These are phyloP conservation scores for Bipolaris oryzae DNA, from an alignment of 2,329 filamentous ascomycete species.

Conservation along the genomic window DNA sequence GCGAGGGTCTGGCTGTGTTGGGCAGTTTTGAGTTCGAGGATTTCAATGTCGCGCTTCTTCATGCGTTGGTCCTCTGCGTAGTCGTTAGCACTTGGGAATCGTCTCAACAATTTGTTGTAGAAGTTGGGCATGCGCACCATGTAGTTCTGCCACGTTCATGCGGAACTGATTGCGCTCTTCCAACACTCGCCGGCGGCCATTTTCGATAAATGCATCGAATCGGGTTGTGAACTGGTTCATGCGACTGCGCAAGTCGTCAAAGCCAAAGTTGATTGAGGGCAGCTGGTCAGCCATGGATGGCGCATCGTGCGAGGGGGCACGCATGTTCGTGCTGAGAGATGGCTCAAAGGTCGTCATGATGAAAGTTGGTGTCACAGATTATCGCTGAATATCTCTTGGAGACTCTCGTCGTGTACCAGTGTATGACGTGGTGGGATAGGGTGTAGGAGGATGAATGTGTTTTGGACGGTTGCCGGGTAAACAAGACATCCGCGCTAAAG, in stretches of 20 bases:
- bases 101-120: neutral
- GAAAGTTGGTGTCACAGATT: conserved; percentile 23
- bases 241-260: conserved; percentile 91
- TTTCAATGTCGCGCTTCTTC: conserved; percentile 86
- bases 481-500: conserved; percentile 29
- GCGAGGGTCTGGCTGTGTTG: conserved; percentile 75
- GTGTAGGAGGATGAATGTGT: conserved; percentile 8
- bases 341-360: conserved; percentile 70
- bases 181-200: conserved; percentile 83
- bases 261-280: conserved; percentile 91
- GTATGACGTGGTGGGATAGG: conserved; percentile 28
- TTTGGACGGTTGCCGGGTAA: conserved; percentile 39
- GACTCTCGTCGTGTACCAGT: conserved; percentile 7
- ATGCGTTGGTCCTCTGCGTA: conserved; percentile 83
- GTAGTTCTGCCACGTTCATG: conserved; percentile 84
- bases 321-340: conserved; percentile 69
- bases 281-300: conserved; percentile 77
- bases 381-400: neutral
- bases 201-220: conserved; percentile 94
- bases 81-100: conserved; percentile 9
- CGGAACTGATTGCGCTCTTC: conserved; percentile 95
- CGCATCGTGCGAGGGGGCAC: conserved; percentile 62
- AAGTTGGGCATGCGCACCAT: conserved; percentile 65
- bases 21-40: conserved; percentile 72
- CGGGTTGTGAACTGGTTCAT: conserved; percentile 90